Base-by-base conservation (phyloP, 495 filamentous ascomycete genomes). In the Tricharina praecox region DNA sequence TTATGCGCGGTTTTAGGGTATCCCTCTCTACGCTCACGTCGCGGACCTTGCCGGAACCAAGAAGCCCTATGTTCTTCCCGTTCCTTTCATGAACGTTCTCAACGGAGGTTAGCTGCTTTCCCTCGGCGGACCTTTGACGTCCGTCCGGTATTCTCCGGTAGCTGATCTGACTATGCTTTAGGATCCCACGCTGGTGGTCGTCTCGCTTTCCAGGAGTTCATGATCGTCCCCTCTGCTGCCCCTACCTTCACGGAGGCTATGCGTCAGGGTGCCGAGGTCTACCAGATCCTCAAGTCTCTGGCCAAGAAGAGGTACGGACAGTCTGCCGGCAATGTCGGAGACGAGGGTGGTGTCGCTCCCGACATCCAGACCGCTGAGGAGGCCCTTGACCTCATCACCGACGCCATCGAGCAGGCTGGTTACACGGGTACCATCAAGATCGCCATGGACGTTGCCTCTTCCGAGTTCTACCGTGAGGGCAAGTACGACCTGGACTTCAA, bases 291-390 rank as follows among this genome's bases (percentile, higher is more conserved):
- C 61, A 99, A 99, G 81, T 50, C 72, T 62, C 77, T 96, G 37
- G 90, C 92, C 60, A 99, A 96, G 83, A 92, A 96, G 82, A 90
- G 79, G 75, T 99, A 99, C 68, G 92, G 92, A 58, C 88, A 93
- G 66, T 95, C 92, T 47, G 92, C 92, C 54, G 92, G 92, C 57
- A 99, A 95, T 66, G 82, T 99, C 54, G 92, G 92, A 66, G 92
- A 99, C 65, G 92, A 99, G 79, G 92, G 92, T 72, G 92, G 92
- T 78, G 90, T 99, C 64, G 92, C 92, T 59, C 92, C 92, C 53
- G 88, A 96, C 78, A 95, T 99, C 62, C 85, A 95, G 75, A 86
- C 81, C 50, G 71, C 92, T 49, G 77, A 92, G 67, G 92, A 99
- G 71, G 92, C 92, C 62, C 83, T 99, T 49, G 84, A 93, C 64